Evolutionary conservation across 805 yeast genomes (phyloP).

Genomic region (Cyberlindnera petersonii): DNA sequence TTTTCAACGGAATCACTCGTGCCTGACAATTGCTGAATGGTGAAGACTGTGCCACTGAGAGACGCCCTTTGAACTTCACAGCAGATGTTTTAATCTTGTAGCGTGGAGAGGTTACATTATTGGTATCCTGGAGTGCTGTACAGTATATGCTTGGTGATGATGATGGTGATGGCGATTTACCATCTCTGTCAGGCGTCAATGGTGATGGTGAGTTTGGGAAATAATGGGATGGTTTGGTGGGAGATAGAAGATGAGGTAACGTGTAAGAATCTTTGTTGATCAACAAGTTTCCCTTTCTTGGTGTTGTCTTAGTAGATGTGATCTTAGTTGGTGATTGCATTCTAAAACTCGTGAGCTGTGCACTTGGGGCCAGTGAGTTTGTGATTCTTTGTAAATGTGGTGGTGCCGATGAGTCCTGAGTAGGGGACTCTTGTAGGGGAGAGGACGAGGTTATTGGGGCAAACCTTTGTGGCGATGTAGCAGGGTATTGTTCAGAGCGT

Average conservation of each 20-base stretch:
- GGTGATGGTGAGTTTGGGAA: background rate
- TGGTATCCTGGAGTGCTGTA: constrained; percentile 13
- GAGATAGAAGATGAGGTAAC: constrained; percentile 18
- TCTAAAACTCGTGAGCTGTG: constrained; percentile 26
- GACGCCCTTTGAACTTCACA: constrained; percentile 17
- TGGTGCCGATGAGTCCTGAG: constrained; percentile 1
- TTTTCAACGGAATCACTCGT: constrained; percentile 17
- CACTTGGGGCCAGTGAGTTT: constrained; percentile 15
- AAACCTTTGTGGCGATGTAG: background rate
- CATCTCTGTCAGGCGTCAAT: background rate
- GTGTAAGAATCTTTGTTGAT: constrained; percentile 20
- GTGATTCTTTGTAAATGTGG: background rate
- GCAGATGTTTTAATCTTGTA: constrained; percentile 14
- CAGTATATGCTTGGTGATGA: constrained; percentile 15
- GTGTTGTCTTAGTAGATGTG: constrained; percentile 12
- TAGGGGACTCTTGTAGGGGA: constrained; percentile 1
- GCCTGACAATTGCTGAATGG: constrained; percentile 14
- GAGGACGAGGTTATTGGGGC: constrained; percentile 10
- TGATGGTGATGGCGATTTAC: background rate
- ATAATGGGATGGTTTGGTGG: constrained; percentile 6
- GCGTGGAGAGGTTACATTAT: constrained; percentile 2
- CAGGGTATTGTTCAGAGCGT: constrained; percentile 15
- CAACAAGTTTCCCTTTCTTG: constrained; percentile 15
- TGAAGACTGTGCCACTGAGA: constrained; percentile 13
- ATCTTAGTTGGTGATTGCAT: constrained; percentile 23